These are phyloP conservation scores for Cyclotella cryptica DNA, from an alignment of 108 stramenopile genomes.

Conservation along the genomic window DNA sequence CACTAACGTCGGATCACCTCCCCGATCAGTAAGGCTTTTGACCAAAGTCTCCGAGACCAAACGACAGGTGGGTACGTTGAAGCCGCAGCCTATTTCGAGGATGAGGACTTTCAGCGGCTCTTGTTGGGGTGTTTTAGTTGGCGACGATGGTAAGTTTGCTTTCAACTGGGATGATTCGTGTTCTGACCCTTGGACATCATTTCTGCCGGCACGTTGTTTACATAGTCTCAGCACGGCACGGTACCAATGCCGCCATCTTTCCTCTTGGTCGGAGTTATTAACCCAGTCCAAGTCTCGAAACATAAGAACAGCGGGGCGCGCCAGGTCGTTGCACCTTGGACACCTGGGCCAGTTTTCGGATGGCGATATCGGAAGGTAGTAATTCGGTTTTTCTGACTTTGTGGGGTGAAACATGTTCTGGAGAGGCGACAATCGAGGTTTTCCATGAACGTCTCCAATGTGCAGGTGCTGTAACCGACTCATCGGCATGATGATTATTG, in stretches of 20 bases:
- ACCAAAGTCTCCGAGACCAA: conserved; percentile 26
- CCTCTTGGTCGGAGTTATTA: conserved; percentile 34
- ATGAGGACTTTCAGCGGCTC: conserved; percentile 41
- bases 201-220: conserved; percentile 13
- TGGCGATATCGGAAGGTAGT: conserved; percentile 24
- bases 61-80: conserved; percentile 59
- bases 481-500: background rate
- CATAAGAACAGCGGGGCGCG: conserved; percentile 52
- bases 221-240: conserved; percentile 43
- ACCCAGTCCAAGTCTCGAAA: conserved; percentile 50
- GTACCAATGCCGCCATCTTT: conserved; percentile 41
- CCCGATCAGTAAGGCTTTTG: conserved; percentile 4
- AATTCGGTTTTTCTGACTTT: conserved; percentile 9
- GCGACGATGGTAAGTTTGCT: background rate
- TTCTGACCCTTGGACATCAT: background rate
- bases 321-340: conserved; percentile 38
- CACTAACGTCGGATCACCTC: conserved; percentile 38
- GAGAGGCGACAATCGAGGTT: conserved; percentile 19
- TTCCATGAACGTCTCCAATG: conserved; percentile 44
- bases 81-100: conserved; percentile 68
- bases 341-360: conserved; percentile 46
- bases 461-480: conserved; percentile 12
- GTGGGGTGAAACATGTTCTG: conserved; percentile 16
- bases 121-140: background rate
- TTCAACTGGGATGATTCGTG: background rate